Conservation (phyloP, 495 filamentous ascomycete species). For the Usnea hakonensis region DNA sequence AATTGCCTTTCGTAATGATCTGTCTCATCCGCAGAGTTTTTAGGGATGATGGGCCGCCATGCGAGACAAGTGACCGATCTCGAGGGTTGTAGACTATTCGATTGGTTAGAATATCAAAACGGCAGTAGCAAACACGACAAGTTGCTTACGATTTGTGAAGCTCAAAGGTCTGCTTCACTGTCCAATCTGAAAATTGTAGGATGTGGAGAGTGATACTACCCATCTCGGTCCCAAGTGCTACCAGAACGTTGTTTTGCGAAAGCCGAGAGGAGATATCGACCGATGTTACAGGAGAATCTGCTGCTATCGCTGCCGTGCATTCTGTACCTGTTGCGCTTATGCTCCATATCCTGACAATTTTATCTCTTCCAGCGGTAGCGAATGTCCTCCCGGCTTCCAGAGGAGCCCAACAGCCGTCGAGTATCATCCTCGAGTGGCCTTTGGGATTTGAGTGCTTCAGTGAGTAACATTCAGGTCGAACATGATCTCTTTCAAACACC, state of each 20-base stretch:
- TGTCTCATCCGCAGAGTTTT: constrained; percentile 16
- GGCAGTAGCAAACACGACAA: constrained; percentile 4
- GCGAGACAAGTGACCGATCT: constrained; percentile 66
- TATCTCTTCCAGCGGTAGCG: constrained; percentile 83
- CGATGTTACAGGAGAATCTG: constrained; percentile 62
- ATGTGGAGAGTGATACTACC: constrained; percentile 39
- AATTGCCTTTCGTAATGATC: constrained; percentile 41
- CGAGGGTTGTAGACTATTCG: constrained; percentile 50
- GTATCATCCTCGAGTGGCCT: constrained; percentile 84
- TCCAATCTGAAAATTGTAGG: constrained; percentile 36
- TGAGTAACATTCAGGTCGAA: constrained; percentile 41
- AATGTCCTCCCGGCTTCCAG: constrained; percentile 44
- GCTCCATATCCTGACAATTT: constrained; percentile 72
- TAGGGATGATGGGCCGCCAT: constrained; percentile 56
- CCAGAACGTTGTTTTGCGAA: constrained; percentile 37
- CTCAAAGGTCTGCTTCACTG: constrained; percentile 35
- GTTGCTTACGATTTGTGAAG: constrained; percentile 11
- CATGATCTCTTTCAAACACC: constrained; percentile 52
- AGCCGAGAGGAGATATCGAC: constrained; percentile 53
- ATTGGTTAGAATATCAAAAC: constrained; percentile 16
- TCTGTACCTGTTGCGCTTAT: constrained; percentile 28
- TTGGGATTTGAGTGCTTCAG: constrained; percentile 61
- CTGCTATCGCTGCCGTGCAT: constrained; percentile 46
- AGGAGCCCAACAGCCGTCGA: constrained; percentile 77
- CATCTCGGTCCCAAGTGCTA: constrained; percentile 58